Evolutionary conservation across 805 yeast genomes (phyloP), one percentile per base, ranked within the genome.

Genomic region (Metschnikowia noctiluminum): DNA sequence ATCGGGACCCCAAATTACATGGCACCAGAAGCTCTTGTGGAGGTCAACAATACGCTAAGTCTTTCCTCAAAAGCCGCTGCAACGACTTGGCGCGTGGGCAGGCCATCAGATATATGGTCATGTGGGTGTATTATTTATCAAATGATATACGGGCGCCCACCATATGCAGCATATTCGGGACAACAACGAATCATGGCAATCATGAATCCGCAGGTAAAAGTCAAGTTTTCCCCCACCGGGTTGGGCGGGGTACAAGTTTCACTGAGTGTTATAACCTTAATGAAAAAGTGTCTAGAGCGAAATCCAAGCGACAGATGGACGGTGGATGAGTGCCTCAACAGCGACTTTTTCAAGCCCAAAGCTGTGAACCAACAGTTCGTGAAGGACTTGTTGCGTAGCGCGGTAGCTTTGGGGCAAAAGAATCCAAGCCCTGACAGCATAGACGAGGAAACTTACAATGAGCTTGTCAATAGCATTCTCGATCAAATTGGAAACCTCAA

Each of bases 91-190:
- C 87, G 81, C 64, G 96, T 91, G 10, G 97, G 98, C 1, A 85
- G 84, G 59, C 96, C 98, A 0, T 87, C 97, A 1, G 99, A 94
- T 69, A 84, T 94, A 13, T 94, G 99, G 99, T 90, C 98, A 16
- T 87, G 96, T 68, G 99, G 99, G 0, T 90, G 98, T 64, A 92
- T 94, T 3, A 73, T 94, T 0, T 92, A 90, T 66, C 98, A 94
- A 65, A 89, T 94, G 96, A 79, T 91, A 8, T 95, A 94, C 59
- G 97, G 97, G 0, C 78, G 78, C 52, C 92, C 97, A 1, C 99
- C 99, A 1, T 91, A 89, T 70, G 95, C 89, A 0, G 74, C 76
- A 3, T 88, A 79, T 58, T 79, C 82, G 43, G 94, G 95, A 1
- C 80, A 85, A 49, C 88, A 87, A 60, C 71, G 96, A 51, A 73